phyloP scores from a whole-genome alignment of 768 basidiomycete genomes.

The Naganishia randhawae region DNA sequence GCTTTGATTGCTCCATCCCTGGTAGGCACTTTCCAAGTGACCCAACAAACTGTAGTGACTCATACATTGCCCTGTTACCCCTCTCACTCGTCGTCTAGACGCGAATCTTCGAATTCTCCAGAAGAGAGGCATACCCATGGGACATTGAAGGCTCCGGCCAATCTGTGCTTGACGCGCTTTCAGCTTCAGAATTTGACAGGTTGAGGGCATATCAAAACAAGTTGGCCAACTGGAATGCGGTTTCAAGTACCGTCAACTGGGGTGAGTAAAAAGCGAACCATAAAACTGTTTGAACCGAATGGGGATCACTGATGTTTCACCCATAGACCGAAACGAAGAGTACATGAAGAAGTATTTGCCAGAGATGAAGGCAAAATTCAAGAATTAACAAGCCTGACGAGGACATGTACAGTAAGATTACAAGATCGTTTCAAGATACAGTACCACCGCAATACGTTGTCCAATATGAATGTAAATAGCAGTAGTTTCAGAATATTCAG shows the following conservation, averaged over 20 bases:
- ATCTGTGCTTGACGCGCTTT: constrained; percentile 54
- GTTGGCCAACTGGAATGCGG: constrained; percentile 58
- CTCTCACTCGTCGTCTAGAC: constrained; percentile 11
- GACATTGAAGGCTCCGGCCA: constrained; percentile 55
- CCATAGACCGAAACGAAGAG: background rate
- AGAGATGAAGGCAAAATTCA: constrained; percentile 11
- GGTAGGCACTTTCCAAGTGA: constrained; percentile 50
- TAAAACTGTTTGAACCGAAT: too few relatives aligned
- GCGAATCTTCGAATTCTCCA: constrained; percentile 24
- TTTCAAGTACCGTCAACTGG: constrained; percentile 56
- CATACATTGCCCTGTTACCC: background rate
- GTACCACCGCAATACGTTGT: background rate
- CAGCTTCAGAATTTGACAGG: constrained; percentile 56
- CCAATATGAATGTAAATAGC: background rate
- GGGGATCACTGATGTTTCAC: too few relatives aligned
- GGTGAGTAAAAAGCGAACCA: constrained; percentile 21
- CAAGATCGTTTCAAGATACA: background rate
- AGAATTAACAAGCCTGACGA: background rate
- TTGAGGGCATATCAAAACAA: constrained; percentile 57
- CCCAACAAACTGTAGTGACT: background rate
- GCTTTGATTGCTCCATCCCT: constrained; percentile 62
- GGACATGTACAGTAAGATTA: background rate
- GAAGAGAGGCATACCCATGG: constrained; percentile 58
- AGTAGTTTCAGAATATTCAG: background rate
- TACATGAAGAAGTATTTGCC: constrained; percentile 6